Percentiles rank a stretch among this genome's conserved stretches.
Evolutionary conservation across 768 basidiomycete genomes (phyloP).

Genomic region (Steccherinum ochraceum): DNA sequence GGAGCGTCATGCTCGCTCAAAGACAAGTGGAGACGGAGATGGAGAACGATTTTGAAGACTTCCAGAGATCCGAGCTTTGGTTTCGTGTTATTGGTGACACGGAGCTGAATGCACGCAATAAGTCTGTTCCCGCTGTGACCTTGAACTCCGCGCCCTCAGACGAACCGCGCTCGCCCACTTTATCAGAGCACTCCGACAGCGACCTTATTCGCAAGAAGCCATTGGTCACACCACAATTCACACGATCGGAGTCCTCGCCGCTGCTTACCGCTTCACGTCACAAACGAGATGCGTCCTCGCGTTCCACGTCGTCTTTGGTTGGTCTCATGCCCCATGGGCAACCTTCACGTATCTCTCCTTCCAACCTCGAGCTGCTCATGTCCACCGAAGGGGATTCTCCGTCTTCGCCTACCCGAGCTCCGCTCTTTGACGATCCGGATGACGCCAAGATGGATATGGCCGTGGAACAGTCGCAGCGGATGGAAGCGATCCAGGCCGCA

Average conservation of each 20-base stretch:
- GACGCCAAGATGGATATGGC: conserved; percentile 47
- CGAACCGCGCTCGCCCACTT: neutral
- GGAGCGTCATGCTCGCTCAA: conserved; percentile 80
- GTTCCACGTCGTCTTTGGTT: conserved; percentile 3
- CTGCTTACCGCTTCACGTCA: conserved; percentile 3
- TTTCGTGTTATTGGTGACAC: conserved; percentile 80
- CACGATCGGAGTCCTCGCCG: conserved; percentile 17
- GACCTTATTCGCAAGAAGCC: neutral
- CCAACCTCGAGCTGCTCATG: conserved; percentile 81
- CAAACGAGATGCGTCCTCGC: conserved; percentile 5
- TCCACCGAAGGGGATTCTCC: conserved; percentile 51
- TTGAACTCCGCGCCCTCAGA: neutral
- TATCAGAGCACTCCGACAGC: neutral
- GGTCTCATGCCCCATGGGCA: neutral
- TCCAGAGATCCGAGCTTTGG: conserved; percentile 86
- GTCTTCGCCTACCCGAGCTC: conserved; percentile 52
- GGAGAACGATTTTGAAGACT: conserved; percentile 83
- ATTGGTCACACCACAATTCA: neutral
- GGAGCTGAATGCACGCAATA: conserved; percentile 26
- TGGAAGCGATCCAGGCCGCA: conserved; percentile 96
- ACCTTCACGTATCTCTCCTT: conserved; percentile 26
- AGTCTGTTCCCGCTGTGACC: neutral
- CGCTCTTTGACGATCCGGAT: conserved; percentile 77
- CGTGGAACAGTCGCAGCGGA: conserved; percentile 69
- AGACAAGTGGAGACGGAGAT: conserved; percentile 81